These are phyloP conservation scores for Backusella sp. DNA, from an alignment of 192 early-diverging fungal species.

Conservation along the genomic window DNA sequence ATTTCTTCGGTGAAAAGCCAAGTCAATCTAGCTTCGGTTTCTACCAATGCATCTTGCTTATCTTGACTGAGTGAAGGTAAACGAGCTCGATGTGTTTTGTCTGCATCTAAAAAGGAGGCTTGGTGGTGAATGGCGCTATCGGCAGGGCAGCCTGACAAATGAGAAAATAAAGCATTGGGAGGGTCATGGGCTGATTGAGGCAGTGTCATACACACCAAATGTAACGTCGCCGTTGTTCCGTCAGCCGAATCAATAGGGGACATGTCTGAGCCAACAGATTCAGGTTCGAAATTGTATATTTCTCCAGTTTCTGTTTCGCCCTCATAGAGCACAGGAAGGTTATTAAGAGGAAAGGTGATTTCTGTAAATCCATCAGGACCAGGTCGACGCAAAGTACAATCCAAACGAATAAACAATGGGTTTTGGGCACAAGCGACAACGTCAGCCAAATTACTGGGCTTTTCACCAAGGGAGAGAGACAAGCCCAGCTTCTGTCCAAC, in stretches of 20 bases:
- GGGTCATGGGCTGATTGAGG: conserved; percentile 42
- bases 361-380: conserved; percentile 39
- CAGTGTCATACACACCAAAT: conserved; percentile 64
- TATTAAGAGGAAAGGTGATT: conserved; percentile 48
- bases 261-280: conserved; percentile 54
- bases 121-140: conserved; percentile 10
- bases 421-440: conserved; percentile 61
- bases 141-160: conserved; percentile 6
- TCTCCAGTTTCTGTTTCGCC: conserved; percentile 33
- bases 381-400: conserved; percentile 64
- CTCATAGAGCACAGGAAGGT: conserved; percentile 65
- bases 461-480: conserved; percentile 34
- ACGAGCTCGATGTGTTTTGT: conserved; percentile 31
- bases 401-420: conserved; percentile 68
- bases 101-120: conserved; percentile 35
- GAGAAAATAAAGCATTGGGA: conserved; percentile 18
- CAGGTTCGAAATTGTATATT: conserved; percentile 56
- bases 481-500: conserved; percentile 23
- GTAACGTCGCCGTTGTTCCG: conserved; percentile 66
- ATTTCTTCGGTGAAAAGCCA: conserved; percentile 74
- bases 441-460: conserved; percentile 39
- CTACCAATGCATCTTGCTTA: conserved; percentile 58
- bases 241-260: conserved; percentile 68
- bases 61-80: conserved; percentile 35
- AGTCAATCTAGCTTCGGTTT: conserved; percentile 56